A percentile compares a stretch with the other conserved stretches of the same genome.
phyloP scores from a whole-genome alignment of 768 basidiomycete species.

The Chalciporus piperatus region DNA sequence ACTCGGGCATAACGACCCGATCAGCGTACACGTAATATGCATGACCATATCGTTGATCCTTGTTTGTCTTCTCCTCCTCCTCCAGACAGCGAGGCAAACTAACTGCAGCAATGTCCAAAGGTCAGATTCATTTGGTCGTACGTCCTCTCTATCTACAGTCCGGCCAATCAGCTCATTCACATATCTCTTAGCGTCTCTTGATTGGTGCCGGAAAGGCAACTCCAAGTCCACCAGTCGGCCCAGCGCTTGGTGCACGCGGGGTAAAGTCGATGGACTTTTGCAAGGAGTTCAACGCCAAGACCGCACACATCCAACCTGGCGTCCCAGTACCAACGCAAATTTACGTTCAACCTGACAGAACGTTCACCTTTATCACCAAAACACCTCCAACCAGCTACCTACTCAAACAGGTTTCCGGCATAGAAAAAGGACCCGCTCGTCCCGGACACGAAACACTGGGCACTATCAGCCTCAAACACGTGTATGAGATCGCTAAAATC shows the following conservation, averaged over 20 bases:
- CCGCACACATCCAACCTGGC: conserved; percentile 80
- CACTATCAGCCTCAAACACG: conserved; percentile 90
- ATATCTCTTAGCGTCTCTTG: conserved; percentile 62
- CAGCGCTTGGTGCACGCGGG: conserved; percentile 94
- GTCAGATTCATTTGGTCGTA: conserved; percentile 75
- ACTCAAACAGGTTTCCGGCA: conserved; percentile 84
- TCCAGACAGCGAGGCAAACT: neutral
- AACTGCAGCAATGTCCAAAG: conserved; percentile 57
- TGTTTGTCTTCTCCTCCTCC: conserved; percentile 18
- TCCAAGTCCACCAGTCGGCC: conserved; percentile 94
- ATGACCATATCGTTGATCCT: conserved; percentile 7
- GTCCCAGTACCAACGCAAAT: conserved; percentile 91
- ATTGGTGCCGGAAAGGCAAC: conserved; percentile 94
- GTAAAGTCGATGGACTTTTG: conserved; percentile 99
- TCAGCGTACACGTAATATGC: conserved; percentile 1
- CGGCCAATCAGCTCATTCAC: conserved; percentile 10
- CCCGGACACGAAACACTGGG: conserved; percentile 77
- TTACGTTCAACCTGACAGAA: conserved; percentile 89
- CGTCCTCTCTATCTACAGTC: conserved; percentile 29
- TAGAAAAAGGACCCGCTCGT: conserved; percentile 86
- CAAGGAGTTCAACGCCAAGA: conserved; percentile 99
- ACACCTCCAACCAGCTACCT: conserved; percentile 89
- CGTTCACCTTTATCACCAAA: conserved; percentile 91
- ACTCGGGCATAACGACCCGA: conserved; percentile 5
- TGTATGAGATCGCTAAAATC: conserved; percentile 98